phyloP scores from a whole-genome alignment of 2,329 filamentous ascomycete genomes.

The Colletotrichum siamense region DNA sequence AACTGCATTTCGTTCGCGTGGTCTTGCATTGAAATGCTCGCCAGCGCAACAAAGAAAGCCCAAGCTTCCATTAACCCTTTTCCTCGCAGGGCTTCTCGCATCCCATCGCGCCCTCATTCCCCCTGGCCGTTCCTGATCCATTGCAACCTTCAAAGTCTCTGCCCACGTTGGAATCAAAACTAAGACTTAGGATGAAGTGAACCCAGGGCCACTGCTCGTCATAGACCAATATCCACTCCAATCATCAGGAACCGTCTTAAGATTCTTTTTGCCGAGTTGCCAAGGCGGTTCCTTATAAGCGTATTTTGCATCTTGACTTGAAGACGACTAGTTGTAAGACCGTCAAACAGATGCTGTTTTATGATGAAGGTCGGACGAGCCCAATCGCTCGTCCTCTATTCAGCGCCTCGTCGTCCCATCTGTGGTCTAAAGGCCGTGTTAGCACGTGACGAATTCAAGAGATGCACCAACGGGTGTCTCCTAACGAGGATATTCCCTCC shows the following conservation, averaged over 20 bases:
- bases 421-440: neutral
- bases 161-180: neutral
- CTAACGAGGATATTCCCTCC: neutral
- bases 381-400: neutral
- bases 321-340: neutral
- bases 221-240: neutral
- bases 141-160: neutral
- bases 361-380: neutral
- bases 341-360: neutral
- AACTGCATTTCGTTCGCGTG: neutral
- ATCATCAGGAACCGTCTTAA: neutral
- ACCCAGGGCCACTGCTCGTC: neutral
- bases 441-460: neutral
- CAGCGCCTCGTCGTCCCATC: neutral
- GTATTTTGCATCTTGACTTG: neutral
- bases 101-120: neutral
- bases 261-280: neutral
- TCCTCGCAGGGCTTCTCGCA: neutral
- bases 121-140: neutral
- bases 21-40: neutral
- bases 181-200: neutral
- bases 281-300: neutral
- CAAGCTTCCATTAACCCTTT: conserved; percentile 1
- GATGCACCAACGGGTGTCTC: neutral
- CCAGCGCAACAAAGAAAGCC: neutral